Evolutionary conservation across 345 rosid genomes (phyloP).

Genomic region (Toxicodendron radicans): DNA sequence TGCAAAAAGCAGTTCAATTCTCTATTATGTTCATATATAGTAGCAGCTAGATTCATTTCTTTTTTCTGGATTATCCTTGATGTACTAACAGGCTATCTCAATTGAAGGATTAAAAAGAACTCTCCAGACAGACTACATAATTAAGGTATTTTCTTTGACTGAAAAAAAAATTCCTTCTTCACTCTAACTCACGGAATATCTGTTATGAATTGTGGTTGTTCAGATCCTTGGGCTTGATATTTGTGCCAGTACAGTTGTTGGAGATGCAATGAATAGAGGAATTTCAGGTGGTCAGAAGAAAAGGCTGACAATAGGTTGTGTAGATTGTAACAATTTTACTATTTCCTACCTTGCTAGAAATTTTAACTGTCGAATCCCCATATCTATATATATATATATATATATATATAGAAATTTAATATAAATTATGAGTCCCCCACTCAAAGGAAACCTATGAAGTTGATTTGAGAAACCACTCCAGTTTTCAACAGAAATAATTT

Average conservation of each 20-base stretch:
- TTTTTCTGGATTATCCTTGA: not conserved
- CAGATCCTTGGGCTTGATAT: conserved; percentile 71
- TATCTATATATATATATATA: not conserved
- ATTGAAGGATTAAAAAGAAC: conserved; percentile 39
- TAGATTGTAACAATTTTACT: not conserved
- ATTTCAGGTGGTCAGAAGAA: conserved; percentile 59
- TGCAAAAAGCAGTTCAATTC: not conserved
- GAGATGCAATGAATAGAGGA: conserved; percentile 72
- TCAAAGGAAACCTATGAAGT: not conserved
- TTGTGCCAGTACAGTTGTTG: conserved; percentile 68
- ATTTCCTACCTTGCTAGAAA: not conserved
- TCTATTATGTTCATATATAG: not conserved
- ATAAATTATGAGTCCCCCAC: not conserved
- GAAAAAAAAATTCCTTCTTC: too few species aligned
- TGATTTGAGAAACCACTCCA: too few species aligned
- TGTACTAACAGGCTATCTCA: conserved; percentile 47
- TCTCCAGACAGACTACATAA: conserved; percentile 54
- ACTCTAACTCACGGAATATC: not conserved
- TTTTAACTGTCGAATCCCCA: too few species aligned
- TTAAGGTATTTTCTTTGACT: conserved; percentile 36
- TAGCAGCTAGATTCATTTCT: not conserved
- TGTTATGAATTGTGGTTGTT: not conserved
- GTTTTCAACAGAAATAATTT: too few species aligned
- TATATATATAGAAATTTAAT: not conserved
- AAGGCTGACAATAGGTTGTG: conserved; percentile 51